Conservation (phyloP, 2,329 filamentous ascomycete genomes). For the Aplosporella prunicola region DNA sequence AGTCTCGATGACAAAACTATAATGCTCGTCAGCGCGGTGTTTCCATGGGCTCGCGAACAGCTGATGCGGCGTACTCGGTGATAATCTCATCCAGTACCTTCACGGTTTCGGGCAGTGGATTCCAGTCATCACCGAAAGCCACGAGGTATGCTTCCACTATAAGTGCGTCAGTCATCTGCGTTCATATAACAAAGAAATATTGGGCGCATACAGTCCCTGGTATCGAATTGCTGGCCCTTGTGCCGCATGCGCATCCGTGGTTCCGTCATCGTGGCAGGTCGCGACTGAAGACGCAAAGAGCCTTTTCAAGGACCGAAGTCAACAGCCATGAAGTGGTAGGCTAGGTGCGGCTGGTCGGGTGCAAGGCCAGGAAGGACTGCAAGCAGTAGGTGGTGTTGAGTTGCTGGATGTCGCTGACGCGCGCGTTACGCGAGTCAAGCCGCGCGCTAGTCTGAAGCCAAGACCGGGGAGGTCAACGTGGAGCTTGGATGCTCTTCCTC, state of each 20-base stretch:
- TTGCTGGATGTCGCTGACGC: no score
- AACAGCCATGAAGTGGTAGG: no score
- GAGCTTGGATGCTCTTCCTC: no score
- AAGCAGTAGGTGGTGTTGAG: no score
- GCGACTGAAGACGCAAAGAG: not conserved
- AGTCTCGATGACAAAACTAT: conserved; percentile 75
- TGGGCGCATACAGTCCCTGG: conserved; percentile 29
- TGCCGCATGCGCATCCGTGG: conserved; percentile 39
- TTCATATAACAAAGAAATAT: not conserved
- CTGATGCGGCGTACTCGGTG: conserved; percentile 49
- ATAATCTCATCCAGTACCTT: conserved; percentile 88
- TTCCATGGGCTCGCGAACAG: not conserved
- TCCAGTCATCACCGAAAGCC: conserved; percentile 67
- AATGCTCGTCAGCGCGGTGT: not conserved
- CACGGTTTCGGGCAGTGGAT: conserved; percentile 74
- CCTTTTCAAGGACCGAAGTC: no score
- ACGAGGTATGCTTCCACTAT: conserved; percentile 65
- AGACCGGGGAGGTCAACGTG: no score
- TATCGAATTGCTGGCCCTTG: conserved; percentile 39
- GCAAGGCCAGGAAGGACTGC: no score
- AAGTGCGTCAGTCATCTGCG: conserved; percentile 11
- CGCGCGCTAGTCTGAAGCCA: no score
- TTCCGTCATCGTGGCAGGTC: conserved; percentile 33
- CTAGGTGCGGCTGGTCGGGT: no score
- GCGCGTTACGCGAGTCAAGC: no score